Percentiles rank a stretch among this genome's conserved stretches.
Conservation (phyloP, 108 stramenopile genomes). For the Nitzschia sp. region DNA sequence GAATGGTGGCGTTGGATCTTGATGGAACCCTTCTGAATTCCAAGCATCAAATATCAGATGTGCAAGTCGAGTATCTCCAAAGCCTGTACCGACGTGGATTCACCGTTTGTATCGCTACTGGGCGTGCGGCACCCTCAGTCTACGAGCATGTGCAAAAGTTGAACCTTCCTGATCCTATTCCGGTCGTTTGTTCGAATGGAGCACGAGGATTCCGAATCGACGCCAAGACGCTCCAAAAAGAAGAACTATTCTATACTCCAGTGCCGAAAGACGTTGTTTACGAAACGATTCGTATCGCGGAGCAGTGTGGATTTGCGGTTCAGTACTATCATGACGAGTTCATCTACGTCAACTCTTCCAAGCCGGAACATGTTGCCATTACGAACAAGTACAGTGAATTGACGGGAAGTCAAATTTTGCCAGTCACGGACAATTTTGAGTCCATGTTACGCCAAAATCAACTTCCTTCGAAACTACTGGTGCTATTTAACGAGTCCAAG, state of each 20-base stretch:
- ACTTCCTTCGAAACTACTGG: constrained; percentile 56
- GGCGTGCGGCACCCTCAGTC: constrained; percentile 44
- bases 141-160: constrained; percentile 38
- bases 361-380: constrained; percentile 34
- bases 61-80: constrained; percentile 51
- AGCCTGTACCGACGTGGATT: constrained; percentile 42
- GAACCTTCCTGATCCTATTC: constrained; percentile 33
- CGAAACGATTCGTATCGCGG: constrained; percentile 40
- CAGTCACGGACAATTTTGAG: constrained; percentile 40
- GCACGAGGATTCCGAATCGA: constrained; percentile 45
- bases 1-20: constrained; percentile 60
- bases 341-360: constrained; percentile 51
- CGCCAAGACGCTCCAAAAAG: constrained; percentile 1
- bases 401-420: constrained; percentile 46
- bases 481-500: constrained; percentile 31
- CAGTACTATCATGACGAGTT: constrained; percentile 61
- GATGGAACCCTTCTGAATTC: constrained; percentile 61
- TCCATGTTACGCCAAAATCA: constrained; percentile 16
- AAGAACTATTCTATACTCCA: constrained; percentile 38
- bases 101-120: constrained; percentile 60
- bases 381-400: constrained; percentile 45
- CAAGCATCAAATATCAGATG: constrained; percentile 46
- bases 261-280: constrained; percentile 24
- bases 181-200: constrained; percentile 63
- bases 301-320: constrained; percentile 41